A percentile compares a stretch with the other conserved stretches of the same genome.
phyloP scores from a whole-genome alignment of 805 yeast species.

The Candida taoyuanica region DNA sequence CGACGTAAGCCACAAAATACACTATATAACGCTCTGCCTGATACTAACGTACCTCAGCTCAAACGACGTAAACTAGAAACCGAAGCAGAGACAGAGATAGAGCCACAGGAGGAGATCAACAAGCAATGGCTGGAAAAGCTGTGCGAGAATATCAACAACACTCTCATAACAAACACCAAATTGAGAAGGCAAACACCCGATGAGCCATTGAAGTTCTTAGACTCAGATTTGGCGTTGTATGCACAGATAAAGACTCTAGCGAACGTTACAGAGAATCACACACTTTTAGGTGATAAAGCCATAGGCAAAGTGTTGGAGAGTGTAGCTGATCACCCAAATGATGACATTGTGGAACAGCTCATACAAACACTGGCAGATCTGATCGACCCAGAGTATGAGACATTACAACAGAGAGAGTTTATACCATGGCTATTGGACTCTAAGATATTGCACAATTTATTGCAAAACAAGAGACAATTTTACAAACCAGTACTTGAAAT shows the following conservation, averaged over 20 bases:
- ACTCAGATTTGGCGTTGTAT: constrained; percentile 16
- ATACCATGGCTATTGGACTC: constrained; percentile 4
- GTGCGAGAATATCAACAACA: constrained; percentile 2
- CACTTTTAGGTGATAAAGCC: constrained; percentile 4
- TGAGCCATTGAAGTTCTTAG: constrained; percentile 20
- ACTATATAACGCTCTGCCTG: too few species aligned
- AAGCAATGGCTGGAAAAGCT: constrained; percentile 15
- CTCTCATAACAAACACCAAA: constrained; percentile 7
- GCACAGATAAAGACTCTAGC: constrained; percentile 17
- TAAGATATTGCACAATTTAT: constrained; percentile 1
- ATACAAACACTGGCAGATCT: constrained; percentile 13
- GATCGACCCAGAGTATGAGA: constrained; percentile 16
- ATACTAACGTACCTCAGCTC: too few species aligned
- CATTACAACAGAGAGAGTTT: constrained; percentile 7
- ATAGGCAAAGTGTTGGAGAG: constrained; percentile 1
- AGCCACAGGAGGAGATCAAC: constrained; percentile 6
- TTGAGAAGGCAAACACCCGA: constrained; percentile 9
- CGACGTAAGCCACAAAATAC: constrained; percentile 4
- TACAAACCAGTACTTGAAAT: constrained; percentile 1
- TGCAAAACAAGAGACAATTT: background rate
- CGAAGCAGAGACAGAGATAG: background rate
- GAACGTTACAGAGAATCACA: constrained; percentile 15
- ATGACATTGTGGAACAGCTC: constrained; percentile 16
- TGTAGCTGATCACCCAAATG: constrained; percentile 16
- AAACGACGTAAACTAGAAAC: constrained; percentile 13